These are phyloP conservation scores for Candida smagusa DNA, from an alignment of 1,139 yeast species.

Conservation along the genomic window DNA sequence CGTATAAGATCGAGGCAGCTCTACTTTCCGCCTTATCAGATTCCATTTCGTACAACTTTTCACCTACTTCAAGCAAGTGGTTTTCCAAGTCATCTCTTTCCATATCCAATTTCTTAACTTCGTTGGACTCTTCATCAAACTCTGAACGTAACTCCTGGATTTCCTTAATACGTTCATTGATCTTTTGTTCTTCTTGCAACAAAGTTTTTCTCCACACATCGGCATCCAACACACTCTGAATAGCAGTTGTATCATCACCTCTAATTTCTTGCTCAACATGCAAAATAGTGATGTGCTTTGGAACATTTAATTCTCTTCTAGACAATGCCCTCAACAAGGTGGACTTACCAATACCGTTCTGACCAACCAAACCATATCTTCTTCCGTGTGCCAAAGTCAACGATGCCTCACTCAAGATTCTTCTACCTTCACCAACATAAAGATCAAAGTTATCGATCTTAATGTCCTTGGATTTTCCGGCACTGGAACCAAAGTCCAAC, in stretches of 20 bases:
- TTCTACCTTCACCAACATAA: conserved; percentile 92
- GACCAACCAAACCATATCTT: conserved; percentile 96
- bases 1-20: conserved; percentile 92
- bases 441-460: conserved; percentile 89
- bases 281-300: conserved; percentile 89
- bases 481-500: conserved; percentile 82
- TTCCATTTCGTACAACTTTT: conserved; percentile 86
- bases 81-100: conserved; percentile 84
- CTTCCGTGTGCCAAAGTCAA: conserved; percentile 87
- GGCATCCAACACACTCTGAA: conserved; percentile 94
- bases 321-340: conserved; percentile 87
- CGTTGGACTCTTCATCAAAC: conserved; percentile 81
- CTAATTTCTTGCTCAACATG: conserved; percentile 96
- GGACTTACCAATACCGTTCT: conserved; percentile 99
- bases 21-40: conserved; percentile 96
- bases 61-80: conserved; percentile 74
- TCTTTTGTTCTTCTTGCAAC: conserved; percentile 68
- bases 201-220: conserved; percentile 98
- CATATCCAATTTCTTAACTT: conserved; percentile 76
- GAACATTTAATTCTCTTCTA: conserved; percentile 88
- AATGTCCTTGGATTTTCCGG: conserved; percentile 93
- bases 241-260: conserved; percentile 88
- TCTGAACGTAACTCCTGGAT: conserved; percentile 67
- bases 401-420: conserved; percentile 86
- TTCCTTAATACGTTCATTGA: conserved; percentile 70